phyloP scores from a whole-genome alignment of 176 grass and related monocot species.

The Cenchrus americanus region DNA sequence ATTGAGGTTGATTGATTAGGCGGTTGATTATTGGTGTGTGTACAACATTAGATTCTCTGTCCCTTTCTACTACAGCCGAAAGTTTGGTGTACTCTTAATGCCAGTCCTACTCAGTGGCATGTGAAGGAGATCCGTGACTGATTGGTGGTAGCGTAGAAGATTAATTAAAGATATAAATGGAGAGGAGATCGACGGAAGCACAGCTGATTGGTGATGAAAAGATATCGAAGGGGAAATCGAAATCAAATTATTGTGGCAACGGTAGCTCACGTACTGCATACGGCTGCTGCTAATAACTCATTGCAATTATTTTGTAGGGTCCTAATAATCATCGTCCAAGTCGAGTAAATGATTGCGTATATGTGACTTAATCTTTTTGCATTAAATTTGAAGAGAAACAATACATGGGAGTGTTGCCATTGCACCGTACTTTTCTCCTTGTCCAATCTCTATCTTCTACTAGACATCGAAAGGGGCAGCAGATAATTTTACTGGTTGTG shows the following conservation, averaged over 20 bases:
- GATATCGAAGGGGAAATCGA: background rate
- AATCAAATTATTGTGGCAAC: background rate
- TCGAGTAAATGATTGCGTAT: background rate
- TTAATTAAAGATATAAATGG: background rate
- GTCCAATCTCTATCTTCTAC: background rate
- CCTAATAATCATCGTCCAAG: background rate
- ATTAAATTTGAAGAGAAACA: background rate
- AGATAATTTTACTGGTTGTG: background rate
- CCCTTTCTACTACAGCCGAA: slow-evolving; percentile 58
- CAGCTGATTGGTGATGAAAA: background rate
- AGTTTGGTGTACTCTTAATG: slow-evolving; percentile 52
- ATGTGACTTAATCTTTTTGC: background rate
- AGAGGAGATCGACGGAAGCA: background rate
- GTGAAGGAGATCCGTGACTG: slow-evolving; percentile 53
- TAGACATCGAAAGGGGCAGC: background rate
- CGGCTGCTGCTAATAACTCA: background rate
- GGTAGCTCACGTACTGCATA: slow-evolving; percentile 31
- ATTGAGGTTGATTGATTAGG: slow-evolving; percentile 38
- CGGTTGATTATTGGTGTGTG: slow-evolving; percentile 49
- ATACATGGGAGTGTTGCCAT: background rate
- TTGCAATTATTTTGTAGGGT: background rate
- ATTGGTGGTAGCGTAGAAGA: slow-evolving; percentile 17
- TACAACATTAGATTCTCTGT: slow-evolving; percentile 54
- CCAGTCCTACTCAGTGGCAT: slow-evolving; percentile 48
- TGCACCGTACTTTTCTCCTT: background rate